phyloP scores from a whole-genome alignment of 192 early-diverging fungal species.

The Spizellomyces sp. region DNA sequence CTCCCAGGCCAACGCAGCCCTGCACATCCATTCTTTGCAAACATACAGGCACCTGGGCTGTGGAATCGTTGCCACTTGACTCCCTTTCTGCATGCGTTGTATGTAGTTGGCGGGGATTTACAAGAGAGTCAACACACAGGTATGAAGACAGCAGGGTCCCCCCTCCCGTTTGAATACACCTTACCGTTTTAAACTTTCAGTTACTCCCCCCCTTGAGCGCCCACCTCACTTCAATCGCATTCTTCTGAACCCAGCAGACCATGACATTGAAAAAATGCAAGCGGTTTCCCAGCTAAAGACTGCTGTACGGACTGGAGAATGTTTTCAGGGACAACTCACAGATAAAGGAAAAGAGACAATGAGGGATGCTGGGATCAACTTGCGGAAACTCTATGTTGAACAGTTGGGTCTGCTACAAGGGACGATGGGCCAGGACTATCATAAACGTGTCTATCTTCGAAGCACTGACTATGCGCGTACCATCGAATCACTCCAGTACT shows the following conservation, averaged over 20 bases:
- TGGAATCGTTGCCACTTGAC: constrained; percentile 11
- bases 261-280: background rate
- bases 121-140: background rate
- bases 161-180: background rate
- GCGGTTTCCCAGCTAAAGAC: constrained; percentile 7
- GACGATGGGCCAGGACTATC: background rate
- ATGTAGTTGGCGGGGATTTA: constrained; percentile 9
- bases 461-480: constrained; percentile 63
- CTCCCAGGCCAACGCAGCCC: constrained; percentile 43
- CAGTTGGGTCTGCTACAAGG: constrained; percentile 24
- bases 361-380: constrained; percentile 44
- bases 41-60: constrained; percentile 28
- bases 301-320: background rate
- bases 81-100: constrained; percentile 32
- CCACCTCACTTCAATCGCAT: constrained; percentile 18
- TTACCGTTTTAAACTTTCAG: background rate
- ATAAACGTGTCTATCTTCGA: constrained; percentile 54
- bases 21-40: constrained; percentile 2
- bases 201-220: background rate
- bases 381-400: constrained; percentile 60
- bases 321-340: constrained; percentile 59
- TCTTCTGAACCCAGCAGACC: constrained; percentile 6
- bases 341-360: constrained; percentile 59
- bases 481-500: constrained; percentile 69
- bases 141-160: background rate